phyloP scores from a whole-genome alignment of 805 yeast species.

The Torulaspora quercuum region DNA sequence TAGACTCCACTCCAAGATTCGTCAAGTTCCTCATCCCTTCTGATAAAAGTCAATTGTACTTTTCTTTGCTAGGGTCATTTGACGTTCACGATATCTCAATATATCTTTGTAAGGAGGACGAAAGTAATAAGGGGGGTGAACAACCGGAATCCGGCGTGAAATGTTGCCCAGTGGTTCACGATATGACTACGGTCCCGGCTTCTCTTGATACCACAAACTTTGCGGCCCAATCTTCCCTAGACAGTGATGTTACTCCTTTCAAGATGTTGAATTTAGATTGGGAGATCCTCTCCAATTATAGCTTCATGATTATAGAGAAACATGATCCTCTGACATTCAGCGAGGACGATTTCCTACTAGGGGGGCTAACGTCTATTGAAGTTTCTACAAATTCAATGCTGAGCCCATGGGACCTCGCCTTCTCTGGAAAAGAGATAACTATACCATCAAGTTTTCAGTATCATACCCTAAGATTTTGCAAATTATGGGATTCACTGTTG shows the following conservation, averaged over 20 bases:
- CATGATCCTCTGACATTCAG: constrained; percentile 13
- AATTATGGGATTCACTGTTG: constrained; percentile 32
- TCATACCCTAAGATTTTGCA: constrained; percentile 28
- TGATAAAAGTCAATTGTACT: constrained; percentile 6
- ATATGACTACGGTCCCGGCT: constrained; percentile 47
- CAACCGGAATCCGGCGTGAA: constrained; percentile 27
- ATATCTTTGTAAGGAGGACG: constrained; percentile 17
- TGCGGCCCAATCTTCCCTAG: constrained; percentile 53
- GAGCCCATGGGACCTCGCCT: too few relatives aligned
- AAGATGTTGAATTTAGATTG: constrained; percentile 45
- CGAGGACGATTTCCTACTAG: constrained; percentile 26
- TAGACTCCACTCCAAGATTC: constrained; percentile 2
- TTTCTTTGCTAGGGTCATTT: constrained; percentile 22
- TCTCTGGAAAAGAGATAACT: constrained; percentile 10
- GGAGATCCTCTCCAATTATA: constrained; percentile 42
- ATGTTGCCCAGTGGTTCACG: constrained; percentile 46
- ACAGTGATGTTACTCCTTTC: constrained; percentile 49
- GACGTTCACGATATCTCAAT: constrained; percentile 9
- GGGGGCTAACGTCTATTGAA: constrained; percentile 14
- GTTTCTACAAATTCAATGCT: too few relatives aligned
- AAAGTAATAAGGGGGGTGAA: background rate
- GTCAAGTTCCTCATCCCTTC: constrained; percentile 6
- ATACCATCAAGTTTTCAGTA: constrained; percentile 4
- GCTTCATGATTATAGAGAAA: constrained; percentile 49
- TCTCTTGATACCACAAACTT: constrained; percentile 40